phyloP scores from a whole-genome alignment of 2,329 filamentous ascomycete genomes.

The Penicillium griseofulvum region DNA sequence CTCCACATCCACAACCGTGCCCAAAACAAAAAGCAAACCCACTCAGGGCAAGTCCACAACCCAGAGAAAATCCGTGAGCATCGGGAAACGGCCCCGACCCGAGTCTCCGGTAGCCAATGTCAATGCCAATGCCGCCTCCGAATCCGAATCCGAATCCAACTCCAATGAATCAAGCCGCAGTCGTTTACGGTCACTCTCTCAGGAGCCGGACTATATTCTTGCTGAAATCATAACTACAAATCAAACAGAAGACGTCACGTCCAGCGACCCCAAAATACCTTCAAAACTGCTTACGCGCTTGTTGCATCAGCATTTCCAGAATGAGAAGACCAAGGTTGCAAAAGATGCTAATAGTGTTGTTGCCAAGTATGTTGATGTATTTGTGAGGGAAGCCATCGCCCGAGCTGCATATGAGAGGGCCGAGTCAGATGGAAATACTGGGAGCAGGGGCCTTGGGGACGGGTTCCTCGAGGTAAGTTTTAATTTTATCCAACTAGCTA shows the following conservation, averaged over 20 bases:
- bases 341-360: conserved; percentile 74
- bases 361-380: conserved; percentile 85
- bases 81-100: conserved; percentile 14
- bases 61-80: conserved; percentile 9
- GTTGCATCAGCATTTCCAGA: conserved; percentile 73
- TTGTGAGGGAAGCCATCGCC: conserved; percentile 84
- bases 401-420: conserved; percentile 69
- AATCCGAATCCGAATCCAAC: conserved; percentile 20
- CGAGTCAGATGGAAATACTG: conserved; percentile 38
- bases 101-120: conserved; percentile 11
- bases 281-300: conserved; percentile 71
- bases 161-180: conserved; percentile 14
- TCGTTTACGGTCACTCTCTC: conserved; percentile 26
- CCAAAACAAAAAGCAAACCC: not conserved
- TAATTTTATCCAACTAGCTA: not conserved
- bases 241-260: conserved; percentile 29
- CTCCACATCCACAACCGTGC: conserved; percentile 7
- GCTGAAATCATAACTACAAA: conserved; percentile 42
- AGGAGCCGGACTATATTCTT: conserved; percentile 49
- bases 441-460: conserved; percentile 40
- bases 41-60: conserved; percentile 6
- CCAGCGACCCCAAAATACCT: conserved; percentile 57
- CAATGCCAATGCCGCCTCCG: conserved; percentile 8
- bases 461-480: conserved; percentile 70
- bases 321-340: conserved; percentile 69